These are phyloP conservation scores for Astrocystis sublimbata DNA, from an alignment of 495 filamentous ascomycete genomes.

Conservation along the genomic window DNA sequence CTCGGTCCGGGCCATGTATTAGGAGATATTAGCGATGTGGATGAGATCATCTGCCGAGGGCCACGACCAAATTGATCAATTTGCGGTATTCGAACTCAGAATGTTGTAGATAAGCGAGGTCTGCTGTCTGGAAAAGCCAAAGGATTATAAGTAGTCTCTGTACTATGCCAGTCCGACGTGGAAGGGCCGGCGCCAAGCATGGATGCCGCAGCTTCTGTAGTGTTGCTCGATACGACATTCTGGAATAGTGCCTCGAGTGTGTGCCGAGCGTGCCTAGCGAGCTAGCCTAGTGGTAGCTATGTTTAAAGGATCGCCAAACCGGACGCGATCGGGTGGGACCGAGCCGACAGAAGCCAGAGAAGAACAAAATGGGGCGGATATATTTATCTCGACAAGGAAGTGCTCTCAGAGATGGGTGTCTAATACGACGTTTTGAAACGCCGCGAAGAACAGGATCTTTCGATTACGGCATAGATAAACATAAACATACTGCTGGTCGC, in stretches of 20 bases:
- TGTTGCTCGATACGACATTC: background rate
- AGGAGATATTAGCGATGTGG: background rate
- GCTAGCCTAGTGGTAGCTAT: background rate
- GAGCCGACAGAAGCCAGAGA: background rate
- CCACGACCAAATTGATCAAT: background rate
- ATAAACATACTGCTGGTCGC: background rate
- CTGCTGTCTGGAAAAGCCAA: too few species aligned
- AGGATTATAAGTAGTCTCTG: too few species aligned
- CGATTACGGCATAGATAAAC: background rate
- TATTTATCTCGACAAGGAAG: background rate
- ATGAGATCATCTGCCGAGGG: background rate
- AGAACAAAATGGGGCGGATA: background rate
- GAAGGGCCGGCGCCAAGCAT: background rate
- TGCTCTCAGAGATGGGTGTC: background rate
- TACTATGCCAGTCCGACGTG: background rate
- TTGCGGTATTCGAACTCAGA: background rate
- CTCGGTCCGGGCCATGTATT: background rate
- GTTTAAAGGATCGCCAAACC: conserved; percentile 6
- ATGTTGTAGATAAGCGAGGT: background rate
- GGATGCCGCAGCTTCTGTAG: background rate
- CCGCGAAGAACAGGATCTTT: background rate
- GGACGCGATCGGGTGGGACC: background rate
- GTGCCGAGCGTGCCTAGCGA: background rate
- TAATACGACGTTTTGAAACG: background rate
- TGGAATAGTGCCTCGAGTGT: background rate